phyloP scores from a whole-genome alignment of 768 basidiomycete genomes.

The Pleurotus sapidus region DNA sequence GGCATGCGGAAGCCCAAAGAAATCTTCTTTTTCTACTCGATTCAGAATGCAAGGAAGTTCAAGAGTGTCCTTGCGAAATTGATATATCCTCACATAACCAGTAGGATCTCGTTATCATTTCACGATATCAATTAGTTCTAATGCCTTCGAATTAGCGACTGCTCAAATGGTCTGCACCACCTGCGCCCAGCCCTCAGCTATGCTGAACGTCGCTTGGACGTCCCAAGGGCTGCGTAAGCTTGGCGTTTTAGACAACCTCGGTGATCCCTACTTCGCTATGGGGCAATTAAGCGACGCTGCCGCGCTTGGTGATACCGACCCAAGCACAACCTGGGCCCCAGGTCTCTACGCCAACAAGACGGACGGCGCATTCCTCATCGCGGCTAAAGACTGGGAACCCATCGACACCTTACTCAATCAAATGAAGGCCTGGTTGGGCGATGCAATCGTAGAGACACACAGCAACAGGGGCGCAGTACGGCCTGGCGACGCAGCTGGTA shows the following conservation, averaged over 20 bases:
- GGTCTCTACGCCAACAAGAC: background rate
- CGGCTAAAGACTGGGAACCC: background rate
- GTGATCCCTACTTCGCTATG: background rate
- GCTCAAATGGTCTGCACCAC: background rate
- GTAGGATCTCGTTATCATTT: background rate
- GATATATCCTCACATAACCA: background rate
- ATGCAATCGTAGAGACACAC: background rate
- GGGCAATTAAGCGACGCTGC: background rate
- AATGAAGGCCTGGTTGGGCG: background rate
- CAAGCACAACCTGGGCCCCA: background rate
- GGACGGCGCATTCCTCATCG: slow-evolving; percentile 5
- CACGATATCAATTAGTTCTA: background rate
- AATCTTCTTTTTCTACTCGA: slow-evolving; percentile 1
- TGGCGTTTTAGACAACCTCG: background rate
- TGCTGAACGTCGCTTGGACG: slow-evolving; percentile 3
- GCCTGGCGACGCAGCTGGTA: background rate
- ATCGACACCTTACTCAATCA: background rate
- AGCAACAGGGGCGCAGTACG: background rate
- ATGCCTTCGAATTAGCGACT: background rate
- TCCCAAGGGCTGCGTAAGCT: background rate
- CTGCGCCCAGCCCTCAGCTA: background rate
- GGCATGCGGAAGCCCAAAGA: slow-evolving; percentile 4
- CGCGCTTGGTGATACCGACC: background rate
- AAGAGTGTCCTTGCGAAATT: background rate
- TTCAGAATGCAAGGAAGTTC: background rate